These are phyloP conservation scores for Selaginella moellendorffii DNA, from an alignment of 75 land plant species.

Conservation along the genomic window DNA sequence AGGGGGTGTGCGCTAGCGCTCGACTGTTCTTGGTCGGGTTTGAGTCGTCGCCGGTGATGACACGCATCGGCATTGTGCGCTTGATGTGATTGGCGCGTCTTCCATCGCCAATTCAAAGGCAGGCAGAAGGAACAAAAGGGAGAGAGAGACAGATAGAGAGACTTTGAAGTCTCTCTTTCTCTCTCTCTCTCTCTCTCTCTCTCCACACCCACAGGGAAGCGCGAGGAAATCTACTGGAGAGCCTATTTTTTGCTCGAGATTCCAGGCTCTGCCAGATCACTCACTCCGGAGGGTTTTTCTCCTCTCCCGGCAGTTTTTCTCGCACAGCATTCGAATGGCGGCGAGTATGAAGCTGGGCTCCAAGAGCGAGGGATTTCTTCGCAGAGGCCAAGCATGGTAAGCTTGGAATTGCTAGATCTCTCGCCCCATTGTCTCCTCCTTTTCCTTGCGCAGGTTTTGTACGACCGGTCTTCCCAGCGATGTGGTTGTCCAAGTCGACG, in stretches of 20 bases:
- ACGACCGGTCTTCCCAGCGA: conserved; percentile 42
- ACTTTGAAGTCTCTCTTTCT: neutral
- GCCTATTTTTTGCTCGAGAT: neutral
- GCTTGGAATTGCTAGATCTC: neutral
- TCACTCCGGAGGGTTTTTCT: no score
- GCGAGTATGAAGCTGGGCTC: neutral
- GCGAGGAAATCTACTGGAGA: neutral
- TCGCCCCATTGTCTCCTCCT: neutral
- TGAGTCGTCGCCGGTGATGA: no score
- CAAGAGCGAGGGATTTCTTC: neutral
- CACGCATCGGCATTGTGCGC: no score
- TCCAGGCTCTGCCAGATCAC: no score
- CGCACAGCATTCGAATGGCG: no score
- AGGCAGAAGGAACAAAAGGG: neutral
- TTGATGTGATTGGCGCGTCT: no score
- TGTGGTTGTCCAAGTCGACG: conserved; percentile 32
- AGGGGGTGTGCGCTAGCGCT: no score
- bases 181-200: conserved; percentile 1
- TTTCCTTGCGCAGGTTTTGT: conserved; percentile 32
- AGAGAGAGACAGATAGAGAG: neutral
- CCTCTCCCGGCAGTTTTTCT: no score
- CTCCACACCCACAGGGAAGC: neutral
- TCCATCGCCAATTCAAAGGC: no score
- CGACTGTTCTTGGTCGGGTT: no score
- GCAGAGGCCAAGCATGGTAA: neutral